Evolutionary conservation across 768 basidiomycete species (phyloP).

Genomic region (Pisolithus marmoratus): DNA sequence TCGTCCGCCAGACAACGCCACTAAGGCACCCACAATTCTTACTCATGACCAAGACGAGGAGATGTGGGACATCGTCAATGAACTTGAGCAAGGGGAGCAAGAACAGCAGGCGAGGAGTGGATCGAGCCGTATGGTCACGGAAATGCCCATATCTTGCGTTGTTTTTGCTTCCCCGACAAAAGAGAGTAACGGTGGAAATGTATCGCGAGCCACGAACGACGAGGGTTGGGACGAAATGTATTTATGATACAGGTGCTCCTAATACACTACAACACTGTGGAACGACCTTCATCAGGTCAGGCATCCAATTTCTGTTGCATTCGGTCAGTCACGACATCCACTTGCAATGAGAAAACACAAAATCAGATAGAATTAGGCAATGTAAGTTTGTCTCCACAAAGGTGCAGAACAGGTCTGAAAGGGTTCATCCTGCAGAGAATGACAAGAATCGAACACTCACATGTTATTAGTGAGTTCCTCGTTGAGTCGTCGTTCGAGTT

Average conservation of each 20-base stretch:
- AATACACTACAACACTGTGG: neutral
- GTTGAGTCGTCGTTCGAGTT: neutral
- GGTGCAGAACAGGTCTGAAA: constrained; percentile 28
- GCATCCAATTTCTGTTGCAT: constrained; percentile 1
- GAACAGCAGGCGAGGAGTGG: constrained; percentile 1
- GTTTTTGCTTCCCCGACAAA: constrained; percentile 9
- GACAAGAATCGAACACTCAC: neutral
- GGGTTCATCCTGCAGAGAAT: constrained; percentile 15
- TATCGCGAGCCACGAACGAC: constrained; percentile 32
- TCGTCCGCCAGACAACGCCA: constrained; percentile 5
- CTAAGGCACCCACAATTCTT: neutral
- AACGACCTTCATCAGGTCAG: neutral
- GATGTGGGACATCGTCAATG: constrained; percentile 65
- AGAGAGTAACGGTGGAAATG: constrained; percentile 6
- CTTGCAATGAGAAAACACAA: neutral
- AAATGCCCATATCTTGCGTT: constrained; percentile 22
- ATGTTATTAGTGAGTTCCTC: neutral
- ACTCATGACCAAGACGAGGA: constrained; percentile 48
- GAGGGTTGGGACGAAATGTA: constrained; percentile 69
- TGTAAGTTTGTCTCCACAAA: constrained; percentile 21
- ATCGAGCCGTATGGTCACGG: neutral
- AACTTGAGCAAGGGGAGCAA: constrained; percentile 37
- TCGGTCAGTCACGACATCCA: constrained; percentile 5
- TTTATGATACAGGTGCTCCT: constrained; percentile 19
- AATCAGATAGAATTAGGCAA: constrained; percentile 21